These are phyloP conservation scores for Alternaria ethzedia DNA, from an alignment of 2,329 filamentous ascomycete species.

Conservation along the genomic window DNA sequence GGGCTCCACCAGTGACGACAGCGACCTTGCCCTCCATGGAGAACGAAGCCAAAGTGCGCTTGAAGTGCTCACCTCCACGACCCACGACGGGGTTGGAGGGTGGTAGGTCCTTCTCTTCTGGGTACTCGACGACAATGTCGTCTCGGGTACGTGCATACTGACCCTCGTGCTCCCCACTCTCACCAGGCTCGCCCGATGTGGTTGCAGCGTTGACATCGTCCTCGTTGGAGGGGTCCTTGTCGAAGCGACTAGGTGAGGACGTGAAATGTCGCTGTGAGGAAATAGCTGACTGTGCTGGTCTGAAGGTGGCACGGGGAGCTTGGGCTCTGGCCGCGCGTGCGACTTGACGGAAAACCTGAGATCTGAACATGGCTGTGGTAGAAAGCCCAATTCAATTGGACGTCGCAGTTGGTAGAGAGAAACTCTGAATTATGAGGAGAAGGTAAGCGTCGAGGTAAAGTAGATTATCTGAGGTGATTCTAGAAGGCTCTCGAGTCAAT, in stretches of 20 bases:
- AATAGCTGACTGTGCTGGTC: slow-evolving; percentile 23
- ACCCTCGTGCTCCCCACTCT: slow-evolving; percentile 63
- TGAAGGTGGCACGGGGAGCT: slow-evolving; percentile 34
- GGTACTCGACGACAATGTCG: slow-evolving; percentile 78
- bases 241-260: slow-evolving; percentile 33
- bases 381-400: slow-evolving; percentile 1
- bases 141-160: slow-evolving; percentile 81
- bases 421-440: slow-evolving; percentile 7
- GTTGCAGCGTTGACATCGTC: slow-evolving; percentile 44
- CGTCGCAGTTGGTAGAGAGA: neutral
- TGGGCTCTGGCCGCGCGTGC: slow-evolving; percentile 35
- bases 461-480: neutral
- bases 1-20: slow-evolving; percentile 87
- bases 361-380: slow-evolving; percentile 41
- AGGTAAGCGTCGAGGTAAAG: neutral
- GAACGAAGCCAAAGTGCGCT: slow-evolving; percentile 84
- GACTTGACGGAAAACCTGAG: slow-evolving; percentile 40
- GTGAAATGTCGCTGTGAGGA: slow-evolving; percentile 37
- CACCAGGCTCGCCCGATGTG: slow-evolving; percentile 47
- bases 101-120: slow-evolving; percentile 75
- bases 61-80: slow-evolving; percentile 79
- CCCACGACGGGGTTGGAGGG: slow-evolving; percentile 73
- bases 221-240: slow-evolving; percentile 28
- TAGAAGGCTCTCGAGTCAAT: slow-evolving; percentile 1
- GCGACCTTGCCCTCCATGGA: slow-evolving; percentile 84